phyloP scores from a whole-genome alignment of 495 filamentous ascomycete species.

The Penicillium herquei region DNA sequence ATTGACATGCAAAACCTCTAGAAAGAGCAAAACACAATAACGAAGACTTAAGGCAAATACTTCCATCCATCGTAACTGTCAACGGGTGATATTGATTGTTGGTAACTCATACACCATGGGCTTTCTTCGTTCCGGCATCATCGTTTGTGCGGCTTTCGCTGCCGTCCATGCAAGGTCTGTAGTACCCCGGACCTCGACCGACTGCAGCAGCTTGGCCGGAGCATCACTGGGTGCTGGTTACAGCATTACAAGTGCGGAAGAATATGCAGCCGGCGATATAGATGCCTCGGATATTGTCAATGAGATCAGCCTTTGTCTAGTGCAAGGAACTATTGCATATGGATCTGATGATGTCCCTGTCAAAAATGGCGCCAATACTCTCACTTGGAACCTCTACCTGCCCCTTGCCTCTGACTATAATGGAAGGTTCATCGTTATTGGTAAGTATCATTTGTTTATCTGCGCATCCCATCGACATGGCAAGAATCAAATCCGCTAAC shows the following conservation, averaged over 20 bases:
- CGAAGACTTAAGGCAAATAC: not conserved
- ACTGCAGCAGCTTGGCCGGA: not conserved
- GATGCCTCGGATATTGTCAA: not conserved
- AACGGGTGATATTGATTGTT: too few relatives aligned
- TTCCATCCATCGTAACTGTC: not conserved
- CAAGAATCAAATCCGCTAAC: not conserved
- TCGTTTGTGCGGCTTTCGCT: not conserved
- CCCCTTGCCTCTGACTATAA: conserved; percentile 24
- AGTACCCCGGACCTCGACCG: not conserved
- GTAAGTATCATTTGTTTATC: conserved; percentile 9
- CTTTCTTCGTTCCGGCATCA: not conserved
- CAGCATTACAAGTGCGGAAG: not conserved
- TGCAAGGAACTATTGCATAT: not conserved
- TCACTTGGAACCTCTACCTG: conserved; percentile 24
- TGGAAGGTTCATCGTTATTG: conserved; percentile 30
- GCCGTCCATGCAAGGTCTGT: not conserved
- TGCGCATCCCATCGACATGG: too few relatives aligned
- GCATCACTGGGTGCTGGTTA: not conserved
- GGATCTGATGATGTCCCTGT: not conserved
- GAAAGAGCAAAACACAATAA: not conserved
- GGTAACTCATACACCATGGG: not conserved
- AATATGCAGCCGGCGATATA: not conserved
- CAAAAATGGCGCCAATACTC: conserved; percentile 1
- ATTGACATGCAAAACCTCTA: not conserved
- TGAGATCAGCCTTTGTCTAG: not conserved